Conservation (phyloP, 306 rosid species). For the Albizia julibrissin region DNA sequence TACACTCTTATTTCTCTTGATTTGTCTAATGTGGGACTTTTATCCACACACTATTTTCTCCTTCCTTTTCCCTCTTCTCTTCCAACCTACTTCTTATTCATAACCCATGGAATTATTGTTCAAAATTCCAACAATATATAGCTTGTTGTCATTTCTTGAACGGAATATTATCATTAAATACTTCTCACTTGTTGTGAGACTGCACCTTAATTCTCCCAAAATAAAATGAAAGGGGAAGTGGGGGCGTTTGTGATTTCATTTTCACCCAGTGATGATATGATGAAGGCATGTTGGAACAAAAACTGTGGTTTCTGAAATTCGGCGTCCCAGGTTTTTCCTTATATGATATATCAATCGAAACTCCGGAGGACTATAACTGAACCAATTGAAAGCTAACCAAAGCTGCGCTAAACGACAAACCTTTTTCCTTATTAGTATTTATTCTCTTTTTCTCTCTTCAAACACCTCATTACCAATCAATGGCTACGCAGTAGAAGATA, state of each 20-base stretch:
- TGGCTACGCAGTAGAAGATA: conserved; percentile 31
- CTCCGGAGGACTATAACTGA: conserved; percentile 59
- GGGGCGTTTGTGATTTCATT: conserved; percentile 30
- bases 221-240: background rate
- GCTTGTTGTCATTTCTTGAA: no score
- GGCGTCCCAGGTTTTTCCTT: conserved; percentile 51
- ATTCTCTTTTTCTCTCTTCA: conserved; percentile 59
- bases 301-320: conserved; percentile 50
- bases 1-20: no score
- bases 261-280: conserved; percentile 71
- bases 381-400: conserved; percentile 45
- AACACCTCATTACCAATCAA: conserved; percentile 25
- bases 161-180: no score
- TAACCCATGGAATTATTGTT: no score
- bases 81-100: no score
- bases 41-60: no score
- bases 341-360: conserved; percentile 67
- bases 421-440: conserved; percentile 44
- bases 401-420: conserved; percentile 70
- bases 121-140: no score
- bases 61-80: no score
- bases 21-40: no score
- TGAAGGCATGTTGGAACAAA: conserved; percentile 58
- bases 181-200: no score
- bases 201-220: no score